These are phyloP conservation scores for Entelexis sorbosivorans DNA, from an alignment of 1,139 yeast genomes.

Conservation along the genomic window DNA sequence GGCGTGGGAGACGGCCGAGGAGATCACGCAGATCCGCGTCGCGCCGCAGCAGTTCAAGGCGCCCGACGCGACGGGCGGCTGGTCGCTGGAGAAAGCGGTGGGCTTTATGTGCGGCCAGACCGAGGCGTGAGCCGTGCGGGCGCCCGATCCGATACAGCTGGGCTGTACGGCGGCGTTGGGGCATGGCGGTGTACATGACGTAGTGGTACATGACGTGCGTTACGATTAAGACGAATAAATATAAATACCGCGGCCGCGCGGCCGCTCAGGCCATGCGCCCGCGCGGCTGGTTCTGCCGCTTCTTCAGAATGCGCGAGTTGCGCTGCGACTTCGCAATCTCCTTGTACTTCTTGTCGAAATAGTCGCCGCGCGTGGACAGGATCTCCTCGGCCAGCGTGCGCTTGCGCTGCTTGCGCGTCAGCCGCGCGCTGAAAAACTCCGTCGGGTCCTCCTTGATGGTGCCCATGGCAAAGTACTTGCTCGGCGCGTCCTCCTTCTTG, in stretches of 20 bases:
- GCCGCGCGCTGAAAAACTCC: constrained; percentile 63
- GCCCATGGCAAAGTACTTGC: constrained; percentile 80
- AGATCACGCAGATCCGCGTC: constrained; percentile 18
- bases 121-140: background rate
- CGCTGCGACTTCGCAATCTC: constrained; percentile 61
- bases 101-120: constrained; percentile 24
- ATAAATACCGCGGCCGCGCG: background rate
- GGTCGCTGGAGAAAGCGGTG: constrained; percentile 28
- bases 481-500: constrained; percentile 73
- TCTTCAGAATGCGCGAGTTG: constrained; percentile 58
- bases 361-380: constrained; percentile 50
- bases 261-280: constrained; percentile 38
- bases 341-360: constrained; percentile 71
- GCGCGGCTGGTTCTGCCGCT: constrained; percentile 53
- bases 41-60: constrained; percentile 14
- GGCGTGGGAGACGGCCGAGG: constrained; percentile 36
- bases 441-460: constrained; percentile 74
- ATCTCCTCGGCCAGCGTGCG: constrained; percentile 72
- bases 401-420: constrained; percentile 63
- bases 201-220: too few species aligned
- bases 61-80: constrained; percentile 20
- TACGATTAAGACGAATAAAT: background rate
- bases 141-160: too few species aligned
- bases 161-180: too few species aligned
- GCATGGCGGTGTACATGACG: background rate